Evolutionary conservation across 108 stramenopile species (phyloP), one percentile per base, ranked within the genome.

Genomic region (Pseudonitzschia pungens): DNA sequence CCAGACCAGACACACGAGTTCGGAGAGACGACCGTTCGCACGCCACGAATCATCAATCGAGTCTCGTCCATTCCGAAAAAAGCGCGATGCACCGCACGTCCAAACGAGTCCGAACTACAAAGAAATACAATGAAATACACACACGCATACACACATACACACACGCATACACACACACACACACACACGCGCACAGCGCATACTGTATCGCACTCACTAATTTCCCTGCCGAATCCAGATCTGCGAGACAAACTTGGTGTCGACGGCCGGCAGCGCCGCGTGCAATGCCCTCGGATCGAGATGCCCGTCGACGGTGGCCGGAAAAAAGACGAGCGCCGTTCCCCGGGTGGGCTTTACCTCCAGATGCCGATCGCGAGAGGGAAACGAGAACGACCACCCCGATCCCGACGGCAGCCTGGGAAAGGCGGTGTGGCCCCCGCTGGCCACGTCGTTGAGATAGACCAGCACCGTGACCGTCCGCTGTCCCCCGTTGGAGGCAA

Each of bases 281-380:
- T 98, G 98, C 45, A 98, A 77, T 4, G 96, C 88, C 78, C 83
- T 87, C 53, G 77, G 80, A 79, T 99, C 98, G 72, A 97, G 71
- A 7, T 78, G 29, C 22, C 97, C 97, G 74, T 96, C 94, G 7
- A 97, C 69, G 18, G 94, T 94, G 40, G 96, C 90, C 10, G 98
- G 98, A 71, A 99, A 99, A 78, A 99, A 99, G 29, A 99, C 86
- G 14, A 98, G 65, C 0, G 97, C 97, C 91, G 83, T 91, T 27
- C 96, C 96, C 29, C 75, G 77, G 1, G 68, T 72, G 5, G 97
- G 97, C 57, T 76, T 81, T 22, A 95, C 82, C 63, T 88, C 68
- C 31, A 92, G 18, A 36, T 36, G 36, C 36, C 36, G 36, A 36
- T n/a, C n/a, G n/a, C n/a, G n/a, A n/a, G n/a, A n/a, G n/a, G n/a